Percentiles rank a stretch among this genome's conserved stretches.
Evolutionary conservation across 257 asterid species (phyloP).

Genomic region (Solanum etuberosum): DNA sequence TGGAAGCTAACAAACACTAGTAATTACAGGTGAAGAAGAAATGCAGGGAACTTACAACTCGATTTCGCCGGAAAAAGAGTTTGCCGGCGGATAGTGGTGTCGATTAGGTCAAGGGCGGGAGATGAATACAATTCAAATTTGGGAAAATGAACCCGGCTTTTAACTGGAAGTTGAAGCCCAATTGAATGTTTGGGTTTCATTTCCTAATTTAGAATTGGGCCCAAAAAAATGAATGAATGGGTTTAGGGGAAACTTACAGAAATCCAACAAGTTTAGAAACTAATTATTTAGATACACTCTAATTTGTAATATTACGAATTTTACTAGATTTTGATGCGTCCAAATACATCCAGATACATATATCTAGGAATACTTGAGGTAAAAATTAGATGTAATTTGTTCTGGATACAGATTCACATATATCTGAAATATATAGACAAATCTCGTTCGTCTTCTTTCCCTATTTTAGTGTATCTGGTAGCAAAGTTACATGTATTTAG

Average conservation of each 20-base stretch:
- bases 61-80: background rate
- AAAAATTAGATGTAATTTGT: no score
- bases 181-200: background rate
- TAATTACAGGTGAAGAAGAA: background rate
- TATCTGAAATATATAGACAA: no score
- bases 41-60: background rate
- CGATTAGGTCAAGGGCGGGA: background rate
- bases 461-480: background rate
- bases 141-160: background rate
- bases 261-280: no score
- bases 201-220: background rate
- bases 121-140: background rate
- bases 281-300: no score
- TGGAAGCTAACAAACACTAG: background rate
- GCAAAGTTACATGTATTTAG: no score
- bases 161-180: background rate
- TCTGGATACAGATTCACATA: background rate
- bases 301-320: no score
- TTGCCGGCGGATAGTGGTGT: background rate
- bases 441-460: background rate
- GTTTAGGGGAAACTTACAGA: no score
- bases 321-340: no score
- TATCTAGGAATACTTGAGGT: no score
- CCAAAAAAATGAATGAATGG: background rate
- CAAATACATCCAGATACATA: no score